A percentile compares a stretch with the other conserved stretches of the same genome.
Conservation (phyloP, 176 grass and related monocot genomes). For the Sorghum bicolor region DNA sequence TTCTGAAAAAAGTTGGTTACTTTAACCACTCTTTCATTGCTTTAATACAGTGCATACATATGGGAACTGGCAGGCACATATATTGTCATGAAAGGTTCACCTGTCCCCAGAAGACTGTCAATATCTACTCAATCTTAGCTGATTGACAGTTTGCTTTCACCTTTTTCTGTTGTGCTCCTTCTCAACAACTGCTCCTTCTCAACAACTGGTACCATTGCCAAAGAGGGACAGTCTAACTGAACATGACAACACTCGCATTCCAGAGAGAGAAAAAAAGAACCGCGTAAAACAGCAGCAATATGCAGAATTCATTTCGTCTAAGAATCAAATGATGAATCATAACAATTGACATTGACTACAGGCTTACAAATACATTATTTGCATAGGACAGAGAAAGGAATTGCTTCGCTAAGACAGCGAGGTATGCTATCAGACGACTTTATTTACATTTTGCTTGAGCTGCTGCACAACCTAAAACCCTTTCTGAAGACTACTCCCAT, state of each 20-base stretch:
- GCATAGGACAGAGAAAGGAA: conserved; percentile 1
- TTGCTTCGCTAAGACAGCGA: not conserved
- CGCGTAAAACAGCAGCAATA: not conserved
- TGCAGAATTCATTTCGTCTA: not conserved
- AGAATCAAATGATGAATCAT: not conserved
- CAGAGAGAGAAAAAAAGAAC: not conserved
- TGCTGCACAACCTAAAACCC: conserved; percentile 2
- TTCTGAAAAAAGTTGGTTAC: conserved; percentile 27
- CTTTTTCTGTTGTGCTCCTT: not conserved
- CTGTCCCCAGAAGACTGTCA: not conserved
- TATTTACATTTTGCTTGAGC: not conserved
- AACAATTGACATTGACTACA: not conserved
- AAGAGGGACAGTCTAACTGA: not conserved
- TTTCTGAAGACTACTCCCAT: not conserved
- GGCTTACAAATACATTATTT: not conserved
- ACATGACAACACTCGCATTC: not conserved
- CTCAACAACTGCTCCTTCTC: conserved; percentile 8
- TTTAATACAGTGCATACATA: not conserved
- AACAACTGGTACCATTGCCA: not conserved
- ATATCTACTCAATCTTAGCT: not conserved
- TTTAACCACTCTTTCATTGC: conserved; percentile 1
- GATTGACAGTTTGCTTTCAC: not conserved
- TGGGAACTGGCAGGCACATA: not conserved
- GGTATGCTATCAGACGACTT: not conserved
- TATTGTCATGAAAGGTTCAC: not conserved